These are phyloP conservation scores for Lophiotrema nucula DNA, from an alignment of 495 filamentous ascomycete genomes.

Conservation along the genomic window DNA sequence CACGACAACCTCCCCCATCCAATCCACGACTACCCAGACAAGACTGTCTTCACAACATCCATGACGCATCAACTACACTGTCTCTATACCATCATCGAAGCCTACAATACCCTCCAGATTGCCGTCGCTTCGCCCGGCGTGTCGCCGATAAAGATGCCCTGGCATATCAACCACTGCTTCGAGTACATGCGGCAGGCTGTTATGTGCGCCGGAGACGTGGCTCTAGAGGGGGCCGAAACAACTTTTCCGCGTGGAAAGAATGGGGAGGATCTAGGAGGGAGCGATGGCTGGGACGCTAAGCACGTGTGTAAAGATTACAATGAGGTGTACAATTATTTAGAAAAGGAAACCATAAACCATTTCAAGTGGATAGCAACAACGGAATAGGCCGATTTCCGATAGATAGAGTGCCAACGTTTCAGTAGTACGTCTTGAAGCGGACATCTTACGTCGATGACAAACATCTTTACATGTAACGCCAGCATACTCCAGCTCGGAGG, in stretches of 20 bases:
- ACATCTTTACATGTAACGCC: no score
- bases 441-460: no score
- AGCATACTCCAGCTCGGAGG: no score
- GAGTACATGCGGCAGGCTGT: constrained; percentile 51
- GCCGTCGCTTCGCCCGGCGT: constrained; percentile 38
- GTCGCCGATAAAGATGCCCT: constrained; percentile 46
- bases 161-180: constrained; percentile 54
- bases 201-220: constrained; percentile 50
- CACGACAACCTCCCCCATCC: constrained; percentile 49
- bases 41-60: constrained; percentile 51
- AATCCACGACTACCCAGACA: constrained; percentile 46
- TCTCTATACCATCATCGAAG: constrained; percentile 49
- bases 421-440: no score
- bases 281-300: constrained; percentile 50
- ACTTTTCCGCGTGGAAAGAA: constrained; percentile 45
- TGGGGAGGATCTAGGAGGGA: constrained; percentile 38
- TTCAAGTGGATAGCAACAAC: constrained; percentile 22
- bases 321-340: constrained; percentile 45
- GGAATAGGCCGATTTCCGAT: no score
- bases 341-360: constrained; percentile 29
- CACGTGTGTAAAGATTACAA: constrained; percentile 49
- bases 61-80: constrained; percentile 51
- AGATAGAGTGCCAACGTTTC: no score
- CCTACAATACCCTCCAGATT: constrained; percentile 32
- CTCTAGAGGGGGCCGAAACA: constrained; percentile 48